These are phyloP conservation scores for Clavispora phyllophila DNA, from an alignment of 805 yeast species.

Conservation along the genomic window DNA sequence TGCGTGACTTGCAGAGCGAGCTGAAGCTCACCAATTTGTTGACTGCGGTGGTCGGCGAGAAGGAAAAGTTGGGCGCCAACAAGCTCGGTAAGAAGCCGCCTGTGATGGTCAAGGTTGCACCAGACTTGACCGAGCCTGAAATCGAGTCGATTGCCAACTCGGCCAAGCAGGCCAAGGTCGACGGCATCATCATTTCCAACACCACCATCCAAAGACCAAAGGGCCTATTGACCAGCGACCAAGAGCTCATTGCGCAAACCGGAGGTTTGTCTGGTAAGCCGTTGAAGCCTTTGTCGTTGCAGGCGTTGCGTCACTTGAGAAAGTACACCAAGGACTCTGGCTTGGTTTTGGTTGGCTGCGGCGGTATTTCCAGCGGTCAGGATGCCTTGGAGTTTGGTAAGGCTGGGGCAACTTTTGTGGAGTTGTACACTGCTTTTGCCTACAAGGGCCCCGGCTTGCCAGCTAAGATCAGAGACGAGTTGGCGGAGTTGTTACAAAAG, in stretches of 20 bases:
- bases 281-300: slow-evolving; percentile 69
- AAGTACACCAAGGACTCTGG: slow-evolving; percentile 70
- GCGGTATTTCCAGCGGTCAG: slow-evolving; percentile 82
- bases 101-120: slow-evolving; percentile 86
- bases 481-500: slow-evolving; percentile 46
- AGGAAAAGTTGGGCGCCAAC: slow-evolving; percentile 47
- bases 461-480: slow-evolving; percentile 38
- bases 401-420: slow-evolving; percentile 90
- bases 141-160: slow-evolving; percentile 77
- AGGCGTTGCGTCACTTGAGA: slow-evolving; percentile 66
- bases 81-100: slow-evolving; percentile 58
- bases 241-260: slow-evolving; percentile 44
- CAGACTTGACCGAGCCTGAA: slow-evolving; percentile 80
- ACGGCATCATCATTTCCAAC: slow-evolving; percentile 89
- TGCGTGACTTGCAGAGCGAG: slow-evolving; percentile 80
- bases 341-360: slow-evolving; percentile 84
- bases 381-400: slow-evolving; percentile 89
- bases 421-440: slow-evolving; percentile 85
- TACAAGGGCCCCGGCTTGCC: slow-evolving; percentile 88
- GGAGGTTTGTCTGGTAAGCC: slow-evolving; percentile 97
- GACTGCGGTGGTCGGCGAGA: slow-evolving; percentile 59
- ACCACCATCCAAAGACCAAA: slow-evolving; percentile 84
- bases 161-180: slow-evolving; percentile 71
- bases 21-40: slow-evolving; percentile 65
- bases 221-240: slow-evolving; percentile 46